Evolutionary conservation across 768 basidiomycete genomes (phyloP), one percentile per base, ranked within the genome.

Genomic region (Exsudoporus frostii): DNA sequence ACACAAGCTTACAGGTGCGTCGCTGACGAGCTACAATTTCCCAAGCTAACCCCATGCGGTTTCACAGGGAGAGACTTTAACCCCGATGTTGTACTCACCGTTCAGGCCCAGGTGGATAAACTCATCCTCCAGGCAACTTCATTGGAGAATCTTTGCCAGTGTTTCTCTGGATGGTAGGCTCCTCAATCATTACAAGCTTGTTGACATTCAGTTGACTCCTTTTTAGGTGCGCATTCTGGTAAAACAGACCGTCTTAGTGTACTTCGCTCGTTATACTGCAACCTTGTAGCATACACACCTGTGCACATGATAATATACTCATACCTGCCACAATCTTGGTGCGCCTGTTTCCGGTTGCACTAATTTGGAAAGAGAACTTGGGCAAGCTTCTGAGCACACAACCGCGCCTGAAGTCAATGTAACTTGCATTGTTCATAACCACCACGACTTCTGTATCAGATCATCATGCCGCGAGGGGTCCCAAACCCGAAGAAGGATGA

Each of bases 121-220:
- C 76, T 99, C 48, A 98, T 99, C 57, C 80, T 86, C 57, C 92
- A 98, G 69, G 92, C 97, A 5, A 97, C 90, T 5, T 87, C 91
- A 14, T 70, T 98, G 40, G 95, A 98, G 70, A 97, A 98, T 68
- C 82, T 98, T 2, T 97, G 93, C 68, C 95, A 96, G 68, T 94
- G 92, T 65, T 97, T 96, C 76, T 90, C 92, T 56, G 94, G 94
- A 69, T 96, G 93, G 94, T 88, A 63, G 40, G 53, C 32, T 36
- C 11, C 25, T 51, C 11, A 13, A 17, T 42, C 30, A 27, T 25
- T 48, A 7, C 11, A 7, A n/a, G 2, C 22, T 8, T 29, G 19
- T 57, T 40, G 29, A 29, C 29, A 49, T 45, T 50, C 30, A 30
- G 15, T 43, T 33, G 7, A 58, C 11, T n/a, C 27, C 47, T 55